Base-by-base conservation (phyloP, 176 grass and related monocot genomes). In the Hsuehochloa calcarea region DNA sequence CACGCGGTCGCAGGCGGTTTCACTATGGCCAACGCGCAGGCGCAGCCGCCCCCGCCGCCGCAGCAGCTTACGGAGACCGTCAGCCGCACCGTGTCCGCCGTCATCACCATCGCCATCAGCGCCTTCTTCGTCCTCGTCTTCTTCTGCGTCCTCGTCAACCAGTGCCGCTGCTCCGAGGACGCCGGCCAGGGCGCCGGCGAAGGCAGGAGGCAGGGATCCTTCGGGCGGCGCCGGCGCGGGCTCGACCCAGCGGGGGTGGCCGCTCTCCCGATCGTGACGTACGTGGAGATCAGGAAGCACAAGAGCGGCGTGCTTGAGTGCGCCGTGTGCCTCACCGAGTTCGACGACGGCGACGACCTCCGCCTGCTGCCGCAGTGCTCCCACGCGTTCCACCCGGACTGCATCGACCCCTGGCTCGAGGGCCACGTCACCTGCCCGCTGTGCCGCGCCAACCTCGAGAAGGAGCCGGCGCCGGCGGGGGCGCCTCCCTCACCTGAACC, bases 371-470 rank as follows among this genome's bases (percentile, higher is more conserved):
- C 96, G 10, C 92, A 90, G 68, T 98, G 96, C 69, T 90, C 82
- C 5, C 96, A 98, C 82, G 96, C 87, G 11, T 98, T 98, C 86
- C 96, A 98, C 88, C 80, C 90, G 0, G 96, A 98, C 6, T 98
- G 96, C 85, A 98, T 98, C 77, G 91, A 95, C 37, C 89, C 90
- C 40, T 98, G 96, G 96, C 91, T 98, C 17, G 83, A 58, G 22
- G 55, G 74, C n/a, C 91, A 91, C 61, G 45, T 79, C 86, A 96
- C 96, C 14, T 95, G 96, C 77, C 89, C 89, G 47, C 85, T 90
- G 12, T 90, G 89, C 80, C 84, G 89, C 74, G 80, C 89, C n/a
- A 90, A 94, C 93, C 88, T 89, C 65, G 82, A 86, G 46, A 84
- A 88, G 66, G 8, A 56, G 19, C 52, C 52, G 6, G 47, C 14